Evolutionary conservation across 306 rosid genomes (phyloP), one percentile per base, ranked within the genome.

Genomic region (Citrullus amarus): DNA sequence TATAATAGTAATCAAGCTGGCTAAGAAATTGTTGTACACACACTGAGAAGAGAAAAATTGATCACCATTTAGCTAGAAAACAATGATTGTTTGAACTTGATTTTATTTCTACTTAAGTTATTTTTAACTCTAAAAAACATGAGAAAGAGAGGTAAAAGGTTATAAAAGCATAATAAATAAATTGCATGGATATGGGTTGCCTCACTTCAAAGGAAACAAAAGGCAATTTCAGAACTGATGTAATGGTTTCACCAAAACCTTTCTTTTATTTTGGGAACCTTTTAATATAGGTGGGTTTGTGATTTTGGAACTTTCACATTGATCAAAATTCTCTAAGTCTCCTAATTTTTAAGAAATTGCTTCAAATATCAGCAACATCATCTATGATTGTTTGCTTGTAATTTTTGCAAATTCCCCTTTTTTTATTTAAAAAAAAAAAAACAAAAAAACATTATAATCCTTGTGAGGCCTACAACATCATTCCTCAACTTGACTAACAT

Each of bases 221-320:
- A 51, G 44, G 48, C 48, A 32, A 54, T 25, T 73, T 6, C 8
- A 53, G 20, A 53, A 32, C 12, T 51, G 62, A 74, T 54, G 78
- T 18, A 74, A 74, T 53, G 30, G 63, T 54, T 74, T 74, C n/a
- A 74, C 78, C 78, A 32, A 72, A 74, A 11, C 44, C 61, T 51
- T 71, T 71, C 7, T 12, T 71, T 22, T 48, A 12, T 44, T 71
- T 12, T 20, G 16, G 55, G 9, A 22, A 22, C 2, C 28, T 48
- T 46, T 22, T 6, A 72, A 50, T 28, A 46, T 70, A 6, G 76
- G 76, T 71, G 22, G 22, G 8, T 48, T 48, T 48, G 13, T 44
- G 39, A 7, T 48, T 3, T 70, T 25, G 76, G 58, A 15, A 25
- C 58, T 71, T n/a, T 71, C 58, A 1, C 22, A 14, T 71, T 14